These are phyloP conservation scores for Chrysanthemum seticuspe DNA, from an alignment of 129 eudicot species.

Conservation along the genomic window DNA sequence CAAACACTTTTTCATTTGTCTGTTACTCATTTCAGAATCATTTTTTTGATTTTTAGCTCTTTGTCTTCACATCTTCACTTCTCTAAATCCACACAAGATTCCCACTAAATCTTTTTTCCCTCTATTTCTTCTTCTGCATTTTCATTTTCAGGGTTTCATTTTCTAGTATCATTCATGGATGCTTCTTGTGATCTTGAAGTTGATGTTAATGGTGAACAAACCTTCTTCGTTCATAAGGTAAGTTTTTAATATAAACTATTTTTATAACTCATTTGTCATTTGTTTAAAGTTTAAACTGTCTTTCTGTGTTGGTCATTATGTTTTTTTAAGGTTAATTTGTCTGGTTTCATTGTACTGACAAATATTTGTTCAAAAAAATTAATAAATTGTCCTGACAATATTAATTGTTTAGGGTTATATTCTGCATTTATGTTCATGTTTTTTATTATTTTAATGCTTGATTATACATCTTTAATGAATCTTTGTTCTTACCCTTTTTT, in stretches of 20 bases:
- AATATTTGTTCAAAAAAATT: too few relatives aligned
- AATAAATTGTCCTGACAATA: slow-evolving; percentile 19
- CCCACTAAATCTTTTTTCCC: slow-evolving; percentile 13
- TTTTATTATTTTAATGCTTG: slow-evolving; percentile 14
- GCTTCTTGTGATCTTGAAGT: slow-evolving; percentile 64
- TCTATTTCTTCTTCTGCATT: slow-evolving; percentile 1
- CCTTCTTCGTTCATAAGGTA: slow-evolving; percentile 73
- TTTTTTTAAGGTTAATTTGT: slow-evolving; percentile 32
- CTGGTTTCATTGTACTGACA: slow-evolving; percentile 28
- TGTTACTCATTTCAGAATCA: slow-evolving; percentile 30
- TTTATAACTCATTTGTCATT: not conserved
- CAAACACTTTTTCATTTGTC: slow-evolving; percentile 31
- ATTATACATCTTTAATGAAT: slow-evolving; percentile 15
- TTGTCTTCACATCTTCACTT: slow-evolving; percentile 41
- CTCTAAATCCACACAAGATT: slow-evolving; percentile 22
- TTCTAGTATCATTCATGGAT: slow-evolving; percentile 41
- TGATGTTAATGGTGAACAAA: slow-evolving; percentile 89
- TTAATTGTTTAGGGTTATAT: not conserved
- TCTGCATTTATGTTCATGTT: slow-evolving; percentile 26
- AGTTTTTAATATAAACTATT: slow-evolving; percentile 5
- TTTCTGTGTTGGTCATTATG: slow-evolving; percentile 14
- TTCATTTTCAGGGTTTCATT: not conserved
- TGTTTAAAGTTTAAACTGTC: not conserved
- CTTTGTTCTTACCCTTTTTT: not conserved
- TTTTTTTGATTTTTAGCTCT: slow-evolving; percentile 34